phyloP scores from a whole-genome alignment of 2,329 filamentous ascomycete species.

The Fusarium burgessii region DNA sequence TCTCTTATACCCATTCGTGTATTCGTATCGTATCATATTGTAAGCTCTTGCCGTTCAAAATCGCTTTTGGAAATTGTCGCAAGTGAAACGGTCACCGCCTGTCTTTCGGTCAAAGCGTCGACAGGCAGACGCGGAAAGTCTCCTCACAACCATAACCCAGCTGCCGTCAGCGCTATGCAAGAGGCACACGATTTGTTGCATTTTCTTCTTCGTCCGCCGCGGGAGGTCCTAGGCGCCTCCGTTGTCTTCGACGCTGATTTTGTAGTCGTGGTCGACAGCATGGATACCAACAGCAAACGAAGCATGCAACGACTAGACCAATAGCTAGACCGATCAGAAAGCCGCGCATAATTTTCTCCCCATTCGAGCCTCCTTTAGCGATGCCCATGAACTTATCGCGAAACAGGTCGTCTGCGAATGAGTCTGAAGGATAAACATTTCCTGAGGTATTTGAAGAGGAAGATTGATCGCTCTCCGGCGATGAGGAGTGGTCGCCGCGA shows the following conservation, averaged over 20 bases:
- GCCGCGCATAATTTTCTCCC: slow-evolving; percentile 50
- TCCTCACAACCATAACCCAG: neutral
- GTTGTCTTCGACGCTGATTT: slow-evolving; percentile 35
- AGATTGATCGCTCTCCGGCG: slow-evolving; percentile 33
- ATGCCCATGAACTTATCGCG: slow-evolving; percentile 47
- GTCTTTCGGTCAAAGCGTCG: neutral
- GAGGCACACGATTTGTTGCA: slow-evolving; percentile 17
- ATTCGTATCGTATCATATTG: slow-evolving; percentile 1
- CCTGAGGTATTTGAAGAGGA: slow-evolving; percentile 30
- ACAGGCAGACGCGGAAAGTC: neutral
- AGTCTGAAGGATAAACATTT: slow-evolving; percentile 22
- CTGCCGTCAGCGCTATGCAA: slow-evolving; percentile 6
- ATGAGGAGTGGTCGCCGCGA: slow-evolving; percentile 43
- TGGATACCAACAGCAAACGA: slow-evolving; percentile 52
- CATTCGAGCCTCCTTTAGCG: slow-evolving; percentile 47
- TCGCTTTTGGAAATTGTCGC: neutral
- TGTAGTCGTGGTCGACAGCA: slow-evolving; percentile 43
- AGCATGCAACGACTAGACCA: slow-evolving; percentile 49
- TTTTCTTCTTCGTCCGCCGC: slow-evolving; percentile 33
- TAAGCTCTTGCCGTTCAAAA: neutral
- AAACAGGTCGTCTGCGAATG: slow-evolving; percentile 45
- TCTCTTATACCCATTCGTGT: slow-evolving; percentile 1
- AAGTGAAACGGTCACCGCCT: neutral
- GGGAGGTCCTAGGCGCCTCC: slow-evolving; percentile 34
- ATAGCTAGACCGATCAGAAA: slow-evolving; percentile 52